Percentiles rank a stretch among this genome's conserved stretches.
These are phyloP conservation scores for Sporisorium scitamineum DNA, from an alignment of 1,284 basidiomycete species.

Conservation along the genomic window DNA sequence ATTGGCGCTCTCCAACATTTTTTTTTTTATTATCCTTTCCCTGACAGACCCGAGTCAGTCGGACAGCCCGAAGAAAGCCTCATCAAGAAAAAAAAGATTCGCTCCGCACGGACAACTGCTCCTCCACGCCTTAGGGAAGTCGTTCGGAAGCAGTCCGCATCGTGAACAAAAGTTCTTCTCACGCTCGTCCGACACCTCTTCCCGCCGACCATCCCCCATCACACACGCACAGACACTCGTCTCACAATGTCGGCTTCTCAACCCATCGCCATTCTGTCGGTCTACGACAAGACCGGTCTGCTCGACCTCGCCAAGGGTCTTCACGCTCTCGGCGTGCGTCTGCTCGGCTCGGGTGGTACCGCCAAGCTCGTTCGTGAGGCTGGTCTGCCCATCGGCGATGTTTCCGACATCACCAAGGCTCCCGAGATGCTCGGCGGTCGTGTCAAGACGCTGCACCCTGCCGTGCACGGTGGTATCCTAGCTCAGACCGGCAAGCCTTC, in stretches of 20 bases:
- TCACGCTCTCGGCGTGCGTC: slow-evolving; percentile 82
- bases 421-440: slow-evolving; percentile 99
- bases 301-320: slow-evolving; percentile 89
- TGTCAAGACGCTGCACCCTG: slow-evolving; percentile 99
- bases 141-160: slow-evolving; percentile 5
- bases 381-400: slow-evolving; percentile 92
- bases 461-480: slow-evolving; percentile 86
- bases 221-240: slow-evolving; percentile 1
- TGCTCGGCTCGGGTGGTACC: slow-evolving; percentile 95
- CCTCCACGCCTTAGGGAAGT: slow-evolving; percentile 1
- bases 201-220: slow-evolving; percentile 9
- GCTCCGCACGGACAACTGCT: slow-evolving; percentile 12
- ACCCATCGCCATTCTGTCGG: slow-evolving; percentile 83
- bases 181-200: slow-evolving; percentile 4
- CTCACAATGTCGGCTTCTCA: slow-evolving; percentile 44
- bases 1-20: slow-evolving; percentile 27
- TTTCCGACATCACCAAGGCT: slow-evolving; percentile 96
- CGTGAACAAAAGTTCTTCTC: slow-evolving; percentile 5
- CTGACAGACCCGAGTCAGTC: slow-evolving; percentile 13
- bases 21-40: slow-evolving; percentile 4
- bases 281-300: slow-evolving; percentile 95
- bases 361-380: slow-evolving; percentile 97
- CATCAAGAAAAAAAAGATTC: slow-evolving; percentile 3
- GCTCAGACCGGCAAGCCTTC: slow-evolving; percentile 65
- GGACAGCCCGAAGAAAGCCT: slow-evolving; percentile 16